Conservation (phyloP, 1,284 basidiomycete species). For the Macrocybe sp. region DNA sequence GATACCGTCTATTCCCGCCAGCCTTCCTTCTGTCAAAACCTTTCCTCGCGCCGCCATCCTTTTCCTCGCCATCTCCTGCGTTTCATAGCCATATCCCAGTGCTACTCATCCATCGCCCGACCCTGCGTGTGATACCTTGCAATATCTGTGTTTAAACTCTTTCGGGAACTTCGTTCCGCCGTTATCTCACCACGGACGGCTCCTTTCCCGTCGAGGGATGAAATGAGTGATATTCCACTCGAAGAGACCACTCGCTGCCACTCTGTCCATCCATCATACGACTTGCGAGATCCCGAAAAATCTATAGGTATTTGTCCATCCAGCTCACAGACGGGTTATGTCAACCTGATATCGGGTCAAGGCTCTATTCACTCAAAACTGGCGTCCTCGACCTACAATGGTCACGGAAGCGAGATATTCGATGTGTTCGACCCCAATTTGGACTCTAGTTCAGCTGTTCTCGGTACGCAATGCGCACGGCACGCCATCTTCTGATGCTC, state of each 20-base stretch:
- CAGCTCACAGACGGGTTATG: not conserved
- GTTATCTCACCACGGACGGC: not conserved
- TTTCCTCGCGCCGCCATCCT: conserved; percentile 1
- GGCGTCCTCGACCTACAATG: conserved; percentile 21
- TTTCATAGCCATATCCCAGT: not conserved
- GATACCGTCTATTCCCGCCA: conserved; percentile 9
- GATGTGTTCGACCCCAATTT: conserved; percentile 30
- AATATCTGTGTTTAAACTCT: no score
- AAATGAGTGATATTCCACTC: conserved; percentile 23
- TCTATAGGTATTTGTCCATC: conserved; percentile 20
- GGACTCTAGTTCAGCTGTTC: conserved; percentile 22
- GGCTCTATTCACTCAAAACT: conserved; percentile 15
- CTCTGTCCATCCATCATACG: conserved; percentile 14
- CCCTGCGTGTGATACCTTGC: not conserved
- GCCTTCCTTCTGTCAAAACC: not conserved
- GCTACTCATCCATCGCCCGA: no score
- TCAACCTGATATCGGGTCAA: not conserved
- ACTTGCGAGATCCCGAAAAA: conserved; percentile 23
- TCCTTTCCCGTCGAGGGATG: conserved; percentile 22
- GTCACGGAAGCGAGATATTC: conserved; percentile 21
- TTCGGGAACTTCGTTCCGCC: conserved; percentile 2
- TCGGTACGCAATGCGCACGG: conserved; percentile 22
- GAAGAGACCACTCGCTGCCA: conserved; percentile 20
- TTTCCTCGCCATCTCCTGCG: not conserved
- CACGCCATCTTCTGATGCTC: conserved; percentile 2